These are phyloP conservation scores for Serendipita sp. DNA, from an alignment of 768 basidiomycete genomes.

Conservation along the genomic window DNA sequence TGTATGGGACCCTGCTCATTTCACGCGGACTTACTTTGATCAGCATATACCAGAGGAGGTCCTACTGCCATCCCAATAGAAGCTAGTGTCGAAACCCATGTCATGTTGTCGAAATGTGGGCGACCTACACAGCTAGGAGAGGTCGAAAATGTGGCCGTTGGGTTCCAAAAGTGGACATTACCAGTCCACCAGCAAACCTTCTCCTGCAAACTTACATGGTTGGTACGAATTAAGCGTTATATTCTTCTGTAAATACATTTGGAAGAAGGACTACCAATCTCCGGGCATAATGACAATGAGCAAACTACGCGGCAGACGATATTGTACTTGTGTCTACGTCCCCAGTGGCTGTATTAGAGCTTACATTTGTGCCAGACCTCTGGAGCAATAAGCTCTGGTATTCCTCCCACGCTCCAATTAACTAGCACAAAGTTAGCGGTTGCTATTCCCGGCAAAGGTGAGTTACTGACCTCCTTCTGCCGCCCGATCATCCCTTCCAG, in stretches of 20 bases:
- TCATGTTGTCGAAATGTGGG: not conserved
- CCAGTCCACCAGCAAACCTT: too few species aligned
- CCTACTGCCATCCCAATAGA: conserved; percentile 74
- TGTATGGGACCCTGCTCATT: not conserved
- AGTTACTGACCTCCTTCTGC: conserved; percentile 55
- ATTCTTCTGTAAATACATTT: too few species aligned
- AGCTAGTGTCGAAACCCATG: conserved; percentile 20
- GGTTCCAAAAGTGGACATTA: too few species aligned
- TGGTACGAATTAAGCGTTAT: too few species aligned
- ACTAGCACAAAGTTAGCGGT: conserved; percentile 22
- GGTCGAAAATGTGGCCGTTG: too few species aligned
- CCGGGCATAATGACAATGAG: too few species aligned
- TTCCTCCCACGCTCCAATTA: conserved; percentile 64
- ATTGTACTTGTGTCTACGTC: too few species aligned
- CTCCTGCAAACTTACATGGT: too few species aligned
- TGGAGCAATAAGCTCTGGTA: conserved; percentile 62
- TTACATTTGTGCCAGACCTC: conserved; percentile 9
- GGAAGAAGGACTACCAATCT: too few species aligned
- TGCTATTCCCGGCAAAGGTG: not conserved
- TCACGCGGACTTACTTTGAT: conserved; percentile 18
- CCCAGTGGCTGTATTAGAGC: too few species aligned
- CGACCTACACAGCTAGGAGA: too few species aligned
- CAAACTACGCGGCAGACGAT: too few species aligned
- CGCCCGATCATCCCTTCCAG: conserved; percentile 72
- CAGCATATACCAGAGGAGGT: conserved; percentile 70